These are phyloP conservation scores for Leccinum arenicola DNA, from an alignment of 768 basidiomycete genomes.

Conservation along the genomic window DNA sequence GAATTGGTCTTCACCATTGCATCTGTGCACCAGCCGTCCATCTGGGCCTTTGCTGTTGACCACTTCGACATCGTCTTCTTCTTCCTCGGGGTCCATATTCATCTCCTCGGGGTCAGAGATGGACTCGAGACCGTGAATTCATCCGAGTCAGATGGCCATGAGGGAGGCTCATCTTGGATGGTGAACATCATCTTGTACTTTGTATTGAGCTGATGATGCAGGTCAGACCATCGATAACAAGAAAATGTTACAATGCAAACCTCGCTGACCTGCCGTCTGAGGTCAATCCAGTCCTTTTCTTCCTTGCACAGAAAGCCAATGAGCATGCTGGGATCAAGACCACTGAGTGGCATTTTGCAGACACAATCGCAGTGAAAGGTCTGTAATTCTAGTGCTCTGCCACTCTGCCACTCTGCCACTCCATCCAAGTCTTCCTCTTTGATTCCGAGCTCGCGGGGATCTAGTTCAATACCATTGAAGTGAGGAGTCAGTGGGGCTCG, in stretches of 20 bases:
- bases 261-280: constrained; percentile 66
- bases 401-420: constrained; percentile 46
- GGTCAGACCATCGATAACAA: constrained; percentile 3
- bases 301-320: constrained; percentile 87
- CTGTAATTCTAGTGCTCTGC: constrained; percentile 57
- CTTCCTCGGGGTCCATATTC: constrained; percentile 49
- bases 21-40: constrained; percentile 23
- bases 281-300: constrained; percentile 83
- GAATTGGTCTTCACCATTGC: constrained; percentile 46
- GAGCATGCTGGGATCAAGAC: constrained; percentile 95
- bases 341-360: constrained; percentile 88
- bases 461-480: constrained; percentile 30
- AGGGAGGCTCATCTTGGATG: constrained; percentile 83
- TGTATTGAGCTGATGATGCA: constrained; percentile 28
- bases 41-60: constrained; percentile 26
- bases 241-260: constrained; percentile 42
- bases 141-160: constrained; percentile 75
- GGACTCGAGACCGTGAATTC: constrained; percentile 74
- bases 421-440: constrained; percentile 38
- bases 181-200: constrained; percentile 76
- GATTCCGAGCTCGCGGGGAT: constrained; percentile 37
- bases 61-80: constrained; percentile 42
- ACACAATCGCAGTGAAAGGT: constrained; percentile 98
- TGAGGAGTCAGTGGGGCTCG: constrained; percentile 23
- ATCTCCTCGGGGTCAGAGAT: constrained; percentile 78